Percentiles rank a stretch among this genome's conserved stretches.
These are phyloP conservation scores for Komagataea norvegica DNA, from an alignment of 1,139 yeast genomes.

Conservation along the genomic window DNA sequence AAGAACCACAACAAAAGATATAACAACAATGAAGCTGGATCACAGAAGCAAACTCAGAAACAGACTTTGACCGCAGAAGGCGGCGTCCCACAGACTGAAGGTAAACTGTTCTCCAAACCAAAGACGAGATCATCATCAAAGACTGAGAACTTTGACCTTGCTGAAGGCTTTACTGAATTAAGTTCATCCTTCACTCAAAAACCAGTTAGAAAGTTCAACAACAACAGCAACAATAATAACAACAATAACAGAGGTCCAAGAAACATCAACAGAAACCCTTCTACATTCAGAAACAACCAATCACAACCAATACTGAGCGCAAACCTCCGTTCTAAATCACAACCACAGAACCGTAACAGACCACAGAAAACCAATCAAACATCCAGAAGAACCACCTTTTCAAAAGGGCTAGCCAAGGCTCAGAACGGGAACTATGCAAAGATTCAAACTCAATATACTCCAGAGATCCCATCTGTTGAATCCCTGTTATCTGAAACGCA, in stretches of 20 bases:
- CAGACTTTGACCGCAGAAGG: neutral
- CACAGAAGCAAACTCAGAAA: neutral
- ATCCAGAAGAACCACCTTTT: neutral
- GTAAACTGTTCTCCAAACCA: slow-evolving; percentile 2
- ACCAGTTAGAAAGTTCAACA: slow-evolving; percentile 3
- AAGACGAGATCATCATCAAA: neutral
- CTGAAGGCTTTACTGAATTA: slow-evolving; percentile 6
- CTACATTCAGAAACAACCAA: slow-evolving; percentile 4
- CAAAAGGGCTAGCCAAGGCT: slow-evolving; percentile 11
- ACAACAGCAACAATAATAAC: slow-evolving; percentile 2
- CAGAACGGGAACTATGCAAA: slow-evolving; percentile 17
- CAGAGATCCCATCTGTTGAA: slow-evolving; percentile 17
- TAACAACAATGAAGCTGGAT: neutral
- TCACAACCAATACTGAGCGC: slow-evolving; percentile 3
- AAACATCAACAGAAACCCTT: slow-evolving; percentile 5
- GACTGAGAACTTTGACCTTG: neutral
- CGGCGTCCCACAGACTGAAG: neutral
- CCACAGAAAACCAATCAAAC: neutral
- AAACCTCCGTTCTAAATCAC: slow-evolving; percentile 2
- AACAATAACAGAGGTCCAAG: slow-evolving; percentile 8
- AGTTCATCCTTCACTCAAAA: slow-evolving; percentile 2
- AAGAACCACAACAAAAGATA: neutral
- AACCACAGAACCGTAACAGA: neutral
- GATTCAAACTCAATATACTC: slow-evolving; percentile 16
- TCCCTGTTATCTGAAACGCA: slow-evolving; percentile 14